Percentiles rank a stretch among this genome's conserved stretches.
phyloP scores from a whole-genome alignment of 257 asterid species.

The Nicotiana tomentosiformis region DNA sequence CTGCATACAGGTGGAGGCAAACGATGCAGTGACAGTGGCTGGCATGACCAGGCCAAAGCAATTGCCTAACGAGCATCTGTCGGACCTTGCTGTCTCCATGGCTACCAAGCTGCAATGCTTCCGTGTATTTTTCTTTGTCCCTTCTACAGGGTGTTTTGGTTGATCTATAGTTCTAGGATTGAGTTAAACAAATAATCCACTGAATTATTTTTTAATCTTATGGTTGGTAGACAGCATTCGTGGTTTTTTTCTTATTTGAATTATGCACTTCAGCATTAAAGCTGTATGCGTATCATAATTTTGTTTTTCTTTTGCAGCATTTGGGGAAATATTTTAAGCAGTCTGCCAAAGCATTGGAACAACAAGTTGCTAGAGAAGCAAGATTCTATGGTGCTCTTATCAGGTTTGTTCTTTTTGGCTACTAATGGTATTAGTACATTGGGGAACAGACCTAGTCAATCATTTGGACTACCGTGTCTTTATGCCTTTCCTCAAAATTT shows the following conservation, averaged over 20 bases:
- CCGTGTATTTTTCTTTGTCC: slow-evolving; percentile 47
- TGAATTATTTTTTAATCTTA: not conserved
- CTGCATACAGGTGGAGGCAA: slow-evolving; percentile 72
- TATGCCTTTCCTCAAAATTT: not conserved
- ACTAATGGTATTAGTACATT: not conserved
- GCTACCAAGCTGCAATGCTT: slow-evolving; percentile 93
- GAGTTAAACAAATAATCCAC: not conserved
- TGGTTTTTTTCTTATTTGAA: not conserved
- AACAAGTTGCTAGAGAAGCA: slow-evolving; percentile 84
- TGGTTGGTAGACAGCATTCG: not conserved
- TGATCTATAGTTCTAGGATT: not conserved
- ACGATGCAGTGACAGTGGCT: slow-evolving; percentile 92
- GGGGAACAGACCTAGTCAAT: not conserved
- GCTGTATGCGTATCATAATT: not conserved
- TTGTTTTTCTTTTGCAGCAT: slow-evolving; percentile 42
- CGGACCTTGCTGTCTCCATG: slow-evolving; percentile 91
- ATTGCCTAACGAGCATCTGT: slow-evolving; percentile 73
- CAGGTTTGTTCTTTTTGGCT: slow-evolving; percentile 37
- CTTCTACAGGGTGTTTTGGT: not conserved
- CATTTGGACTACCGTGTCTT: not conserved
- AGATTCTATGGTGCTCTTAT: slow-evolving; percentile 98
- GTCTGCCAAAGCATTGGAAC: slow-evolving; percentile 84
- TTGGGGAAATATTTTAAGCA: slow-evolving; percentile 94
- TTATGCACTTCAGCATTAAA: not conserved
- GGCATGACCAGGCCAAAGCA: slow-evolving; percentile 94